phyloP scores from a whole-genome alignment of 306 rosid genomes.

The Cicer pinnatifidum region DNA sequence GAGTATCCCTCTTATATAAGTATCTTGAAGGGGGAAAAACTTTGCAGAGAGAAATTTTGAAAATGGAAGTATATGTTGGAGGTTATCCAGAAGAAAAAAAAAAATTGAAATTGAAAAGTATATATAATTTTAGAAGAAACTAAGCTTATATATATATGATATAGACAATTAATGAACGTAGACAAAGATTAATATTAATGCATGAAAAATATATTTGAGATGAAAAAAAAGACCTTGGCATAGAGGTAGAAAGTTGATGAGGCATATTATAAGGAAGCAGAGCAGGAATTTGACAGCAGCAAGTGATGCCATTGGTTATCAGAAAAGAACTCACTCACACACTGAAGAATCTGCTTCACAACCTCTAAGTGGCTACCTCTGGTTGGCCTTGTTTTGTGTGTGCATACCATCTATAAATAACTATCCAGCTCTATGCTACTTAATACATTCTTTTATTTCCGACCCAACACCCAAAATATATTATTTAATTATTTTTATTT shows the following conservation, averaged over 20 bases:
- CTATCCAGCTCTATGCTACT: background rate
- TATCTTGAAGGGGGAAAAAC: background rate
- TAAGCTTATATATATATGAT: background rate
- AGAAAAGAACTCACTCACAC: slow-evolving; percentile 51
- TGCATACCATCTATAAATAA: slow-evolving; percentile 21
- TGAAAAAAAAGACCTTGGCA: slow-evolving; percentile 59
- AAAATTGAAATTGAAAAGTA: background rate
- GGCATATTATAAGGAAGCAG: slow-evolving; percentile 45
- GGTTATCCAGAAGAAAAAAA: slow-evolving; percentile 1
- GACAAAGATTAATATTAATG: background rate
- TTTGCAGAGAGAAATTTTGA: background rate
- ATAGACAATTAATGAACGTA: slow-evolving; percentile 41
- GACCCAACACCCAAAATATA: no score
- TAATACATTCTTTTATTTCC: no score
- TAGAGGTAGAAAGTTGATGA: slow-evolving; percentile 48
- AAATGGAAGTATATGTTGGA: background rate
- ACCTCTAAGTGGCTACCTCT: slow-evolving; percentile 71
- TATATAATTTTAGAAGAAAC: no score
- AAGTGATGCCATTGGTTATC: slow-evolving; percentile 67
- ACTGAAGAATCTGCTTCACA: slow-evolving; percentile 51
- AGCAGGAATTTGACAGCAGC: slow-evolving; percentile 55
- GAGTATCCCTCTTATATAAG: background rate
- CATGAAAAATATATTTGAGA: background rate
- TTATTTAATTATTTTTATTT: no score
- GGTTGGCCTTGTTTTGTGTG: slow-evolving; percentile 88